Evolutionary conservation across 208 protist genomes (phyloP).

Genomic region (Tritrichomonas musculus): DNA sequence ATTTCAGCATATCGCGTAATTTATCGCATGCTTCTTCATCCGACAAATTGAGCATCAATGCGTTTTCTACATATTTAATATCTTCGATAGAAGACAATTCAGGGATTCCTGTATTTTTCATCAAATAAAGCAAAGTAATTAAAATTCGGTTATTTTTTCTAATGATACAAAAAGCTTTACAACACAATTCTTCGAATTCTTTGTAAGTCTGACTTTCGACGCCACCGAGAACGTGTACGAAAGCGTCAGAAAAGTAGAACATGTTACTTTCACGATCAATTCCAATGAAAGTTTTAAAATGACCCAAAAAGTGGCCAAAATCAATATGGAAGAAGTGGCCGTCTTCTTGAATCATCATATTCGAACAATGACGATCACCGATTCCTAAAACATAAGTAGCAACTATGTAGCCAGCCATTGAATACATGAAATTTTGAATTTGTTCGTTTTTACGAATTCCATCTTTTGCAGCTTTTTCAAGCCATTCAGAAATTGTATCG

Average conservation of each 20-base stretch:
- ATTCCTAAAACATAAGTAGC: constrained; percentile 62
- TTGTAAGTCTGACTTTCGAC: neutral
- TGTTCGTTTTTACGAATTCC: neutral
- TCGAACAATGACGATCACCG: constrained; percentile 61
- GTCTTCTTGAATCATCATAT: constrained; percentile 52
- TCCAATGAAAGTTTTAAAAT: constrained; percentile 82
- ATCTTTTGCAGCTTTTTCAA: constrained; percentile 35
- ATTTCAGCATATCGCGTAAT: neutral
- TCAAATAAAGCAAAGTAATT: neutral
- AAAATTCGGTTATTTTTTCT: neutral
- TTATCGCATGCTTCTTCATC: neutral
- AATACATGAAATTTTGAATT: constrained; percentile 52
- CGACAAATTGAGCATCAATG: neutral
- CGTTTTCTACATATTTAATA: constrained; percentile 21
- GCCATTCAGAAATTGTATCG: constrained; percentile 34
- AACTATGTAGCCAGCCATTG: constrained; percentile 61
- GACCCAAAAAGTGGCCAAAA: constrained; percentile 87
- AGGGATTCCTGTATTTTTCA: neutral
- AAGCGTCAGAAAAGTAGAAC: constrained; percentile 70
- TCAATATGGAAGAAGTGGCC: constrained; percentile 79
- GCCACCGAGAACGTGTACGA: constrained; percentile 17
- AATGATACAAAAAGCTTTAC: constrained; percentile 15
- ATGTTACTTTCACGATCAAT: constrained; percentile 76
- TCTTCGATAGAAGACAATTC: neutral
- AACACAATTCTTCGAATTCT: neutral